Conservation (phyloP, 257 asterid species). For the Solanum peruvianum region DNA sequence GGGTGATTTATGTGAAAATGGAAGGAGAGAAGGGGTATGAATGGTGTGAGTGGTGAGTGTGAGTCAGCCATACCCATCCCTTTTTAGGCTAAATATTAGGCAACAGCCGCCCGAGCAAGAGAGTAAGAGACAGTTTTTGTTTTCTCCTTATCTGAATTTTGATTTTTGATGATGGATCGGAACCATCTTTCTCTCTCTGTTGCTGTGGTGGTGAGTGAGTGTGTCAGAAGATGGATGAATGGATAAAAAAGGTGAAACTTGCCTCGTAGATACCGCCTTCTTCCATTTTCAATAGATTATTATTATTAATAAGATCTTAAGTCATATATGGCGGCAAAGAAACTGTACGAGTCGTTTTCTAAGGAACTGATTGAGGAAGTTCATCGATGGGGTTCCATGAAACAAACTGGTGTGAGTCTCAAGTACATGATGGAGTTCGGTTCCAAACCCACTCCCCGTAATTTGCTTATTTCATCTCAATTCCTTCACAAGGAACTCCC, state of each 20-base stretch:
- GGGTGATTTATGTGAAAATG: background rate
- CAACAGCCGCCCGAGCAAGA: background rate
- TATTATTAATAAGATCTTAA: background rate
- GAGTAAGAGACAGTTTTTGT: too few relatives aligned
- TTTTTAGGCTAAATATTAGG: background rate
- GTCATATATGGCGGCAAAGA: conserved; percentile 60
- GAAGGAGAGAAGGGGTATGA: background rate
- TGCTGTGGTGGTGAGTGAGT: background rate
- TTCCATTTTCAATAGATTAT: background rate
- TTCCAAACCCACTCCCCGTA: conserved; percentile 46
- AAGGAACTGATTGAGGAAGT: conserved; percentile 55
- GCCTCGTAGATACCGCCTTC: background rate
- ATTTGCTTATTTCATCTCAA: conserved; percentile 72
- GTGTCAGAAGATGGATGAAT: background rate
- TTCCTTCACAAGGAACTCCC: conserved; percentile 85
- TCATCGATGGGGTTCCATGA: conserved; percentile 64
- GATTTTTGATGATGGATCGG: background rate
- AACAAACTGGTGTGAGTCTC: conserved; percentile 83
- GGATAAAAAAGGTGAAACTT: background rate
- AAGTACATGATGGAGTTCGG: conserved; percentile 95
- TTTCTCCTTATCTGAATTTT: background rate
- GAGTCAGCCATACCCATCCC: background rate
- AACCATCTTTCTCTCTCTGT: background rate
- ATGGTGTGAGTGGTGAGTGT: background rate
- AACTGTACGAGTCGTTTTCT: conserved; percentile 33